Evolutionary conservation across 2,329 filamentous ascomycete genomes (phyloP).

Genomic region (Diplodia sapinea): DNA sequence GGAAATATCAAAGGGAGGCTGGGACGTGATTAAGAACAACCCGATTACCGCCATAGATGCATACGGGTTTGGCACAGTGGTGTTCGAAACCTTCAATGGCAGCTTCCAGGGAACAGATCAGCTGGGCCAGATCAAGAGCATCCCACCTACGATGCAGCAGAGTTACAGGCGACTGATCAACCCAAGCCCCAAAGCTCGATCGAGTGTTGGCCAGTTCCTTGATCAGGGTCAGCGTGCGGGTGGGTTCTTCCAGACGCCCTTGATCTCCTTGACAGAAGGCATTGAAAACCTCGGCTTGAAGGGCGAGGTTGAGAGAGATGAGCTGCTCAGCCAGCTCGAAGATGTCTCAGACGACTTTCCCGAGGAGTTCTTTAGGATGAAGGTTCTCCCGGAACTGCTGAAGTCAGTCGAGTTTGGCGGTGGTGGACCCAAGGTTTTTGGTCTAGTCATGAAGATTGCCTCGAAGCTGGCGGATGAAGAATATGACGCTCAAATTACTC

Average conservation of each 20-base stretch:
- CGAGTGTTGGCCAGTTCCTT: conserved; percentile 83
- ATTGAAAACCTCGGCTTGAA: conserved; percentile 94
- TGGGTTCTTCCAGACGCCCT: conserved; percentile 88
- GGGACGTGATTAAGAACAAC: conserved; percentile 85
- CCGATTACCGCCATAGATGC: conserved; percentile 84
- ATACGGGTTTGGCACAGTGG: conserved; percentile 81
- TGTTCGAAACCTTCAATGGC: conserved; percentile 93
- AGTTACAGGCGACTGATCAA: conserved; percentile 90
- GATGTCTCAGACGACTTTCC: conserved; percentile 91
- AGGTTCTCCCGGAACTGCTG: conserved; percentile 91
- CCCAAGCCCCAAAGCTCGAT: conserved; percentile 83
- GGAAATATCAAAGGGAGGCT: conserved; percentile 84
- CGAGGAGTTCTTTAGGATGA: conserved; percentile 97
- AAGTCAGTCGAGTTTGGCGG: conserved; percentile 99
- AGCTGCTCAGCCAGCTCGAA: conserved; percentile 70
- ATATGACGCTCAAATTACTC: conserved; percentile 82
- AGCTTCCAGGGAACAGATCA: conserved; percentile 78
- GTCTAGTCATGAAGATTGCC: conserved; percentile 88
- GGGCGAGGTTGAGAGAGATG: conserved; percentile 79
- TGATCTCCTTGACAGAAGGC: conserved; percentile 91
- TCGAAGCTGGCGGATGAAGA: conserved; percentile 87
- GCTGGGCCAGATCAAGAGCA: conserved; percentile 80
- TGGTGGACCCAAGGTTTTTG: conserved; percentile 88
- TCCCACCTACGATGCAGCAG: conserved; percentile 86
- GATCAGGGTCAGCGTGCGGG: conserved; percentile 84